phyloP scores from a whole-genome alignment of 2,329 filamentous ascomycete species.

The Fusarium duplospermum region DNA sequence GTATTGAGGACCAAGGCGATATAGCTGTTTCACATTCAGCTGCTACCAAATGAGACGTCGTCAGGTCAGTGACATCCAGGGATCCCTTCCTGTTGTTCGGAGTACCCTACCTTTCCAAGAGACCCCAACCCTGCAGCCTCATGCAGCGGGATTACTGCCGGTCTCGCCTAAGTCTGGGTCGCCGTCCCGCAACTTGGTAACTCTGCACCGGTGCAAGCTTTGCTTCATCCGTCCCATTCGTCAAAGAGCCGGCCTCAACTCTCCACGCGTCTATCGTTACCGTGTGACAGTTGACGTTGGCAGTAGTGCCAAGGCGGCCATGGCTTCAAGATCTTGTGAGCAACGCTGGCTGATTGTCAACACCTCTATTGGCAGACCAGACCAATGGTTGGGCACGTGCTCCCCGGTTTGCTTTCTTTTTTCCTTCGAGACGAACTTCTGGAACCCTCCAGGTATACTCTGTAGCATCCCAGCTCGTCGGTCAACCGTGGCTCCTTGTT shows the following conservation, averaged over 20 bases:
- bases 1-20: constrained; percentile 13
- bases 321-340: not conserved
- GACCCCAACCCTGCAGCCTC: constrained; percentile 25
- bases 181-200: constrained; percentile 23
- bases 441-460: not conserved
- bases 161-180: constrained; percentile 38
- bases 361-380: not conserved
- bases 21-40: constrained; percentile 42
- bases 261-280: not conserved
- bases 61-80: constrained; percentile 24
- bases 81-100: constrained; percentile 12
- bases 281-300: not conserved
- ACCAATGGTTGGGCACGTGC: not conserved
- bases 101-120: constrained; percentile 21
- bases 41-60: constrained; percentile 35
- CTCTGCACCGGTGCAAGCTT: constrained; percentile 1
- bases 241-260: constrained; percentile 8
- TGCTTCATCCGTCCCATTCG: constrained; percentile 8
- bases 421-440: constrained; percentile 13
- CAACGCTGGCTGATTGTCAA: not conserved
- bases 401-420: not conserved
- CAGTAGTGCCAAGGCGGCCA: not conserved
- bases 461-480: constrained; percentile 22
- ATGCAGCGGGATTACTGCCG: constrained; percentile 37
- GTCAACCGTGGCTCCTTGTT: constrained; percentile 31